Evolutionary conservation across 108 stramenopile species (phyloP).

Genomic region (Cyclotella atomus): DNA sequence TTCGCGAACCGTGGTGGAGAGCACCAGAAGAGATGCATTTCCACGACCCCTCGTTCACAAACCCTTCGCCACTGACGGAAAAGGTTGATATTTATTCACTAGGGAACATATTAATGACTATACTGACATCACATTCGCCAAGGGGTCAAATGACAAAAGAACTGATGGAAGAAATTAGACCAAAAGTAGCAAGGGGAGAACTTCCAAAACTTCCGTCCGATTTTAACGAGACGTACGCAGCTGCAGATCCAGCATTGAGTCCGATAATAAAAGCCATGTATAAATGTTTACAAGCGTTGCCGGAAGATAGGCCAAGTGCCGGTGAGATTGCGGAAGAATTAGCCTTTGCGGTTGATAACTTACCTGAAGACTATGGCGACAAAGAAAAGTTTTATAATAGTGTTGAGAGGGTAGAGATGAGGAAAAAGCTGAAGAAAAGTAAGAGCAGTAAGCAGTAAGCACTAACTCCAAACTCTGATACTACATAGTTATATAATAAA

Average conservation of each 20-base stretch:
- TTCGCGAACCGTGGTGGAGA: conserved; percentile 89
- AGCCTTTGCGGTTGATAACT: conserved; percentile 31
- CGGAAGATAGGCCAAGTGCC: conserved; percentile 70
- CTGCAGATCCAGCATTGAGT: conserved; percentile 49
- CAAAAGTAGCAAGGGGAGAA: conserved; percentile 60
- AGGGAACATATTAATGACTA: conserved; percentile 74
- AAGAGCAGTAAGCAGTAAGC: background rate
- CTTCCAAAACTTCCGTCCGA: conserved; percentile 58
- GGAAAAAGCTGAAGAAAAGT: background rate
- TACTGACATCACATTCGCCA: conserved; percentile 80
- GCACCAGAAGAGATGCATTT: conserved; percentile 85
- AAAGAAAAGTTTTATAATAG: conserved; percentile 29
- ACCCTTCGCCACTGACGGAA: conserved; percentile 51
- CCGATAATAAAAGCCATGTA: conserved; percentile 78
- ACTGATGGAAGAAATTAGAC: conserved; percentile 61
- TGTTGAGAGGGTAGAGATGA: background rate
- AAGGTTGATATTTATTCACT: conserved; percentile 85
- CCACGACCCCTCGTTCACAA: conserved; percentile 30
- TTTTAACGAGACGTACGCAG: conserved; percentile 31
- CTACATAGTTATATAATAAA: background rate
- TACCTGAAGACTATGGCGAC: conserved; percentile 51
- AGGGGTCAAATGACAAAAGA: conserved; percentile 79
- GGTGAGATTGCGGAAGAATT: conserved; percentile 66
- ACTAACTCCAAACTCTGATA: too few relatives aligned
- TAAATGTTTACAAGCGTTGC: conserved; percentile 61